Evolutionary conservation across 139 green algal genomes (phyloP).

Genomic region (Astrephomene gubernaculifera): DNA sequence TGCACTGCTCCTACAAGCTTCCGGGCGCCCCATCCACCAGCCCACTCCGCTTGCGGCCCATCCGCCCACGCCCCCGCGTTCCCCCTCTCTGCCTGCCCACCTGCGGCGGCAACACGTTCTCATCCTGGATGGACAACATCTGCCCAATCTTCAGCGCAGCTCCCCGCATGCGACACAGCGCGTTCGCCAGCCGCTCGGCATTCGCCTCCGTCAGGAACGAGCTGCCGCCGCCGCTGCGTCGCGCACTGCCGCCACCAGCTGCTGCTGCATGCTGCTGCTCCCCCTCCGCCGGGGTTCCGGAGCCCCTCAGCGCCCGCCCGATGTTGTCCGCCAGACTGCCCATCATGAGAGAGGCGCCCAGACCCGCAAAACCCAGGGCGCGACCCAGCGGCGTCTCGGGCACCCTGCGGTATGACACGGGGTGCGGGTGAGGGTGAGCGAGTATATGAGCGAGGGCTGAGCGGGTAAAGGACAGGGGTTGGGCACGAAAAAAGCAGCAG

Average conservation of each 20-base stretch:
- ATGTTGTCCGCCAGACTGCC: constrained; percentile 78
- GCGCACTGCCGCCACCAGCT: not conserved
- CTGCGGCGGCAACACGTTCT: constrained; percentile 88
- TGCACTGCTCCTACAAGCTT: no score
- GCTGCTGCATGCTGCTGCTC: not conserved
- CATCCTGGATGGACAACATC: constrained; percentile 98
- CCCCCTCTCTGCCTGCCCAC: no score
- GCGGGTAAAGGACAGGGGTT: no score
- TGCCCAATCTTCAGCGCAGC: constrained; percentile 97
- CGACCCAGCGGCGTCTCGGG: constrained; percentile 80
- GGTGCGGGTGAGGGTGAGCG: no score
- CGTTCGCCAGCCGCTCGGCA: constrained; percentile 90
- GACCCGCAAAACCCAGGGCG: constrained; percentile 85
- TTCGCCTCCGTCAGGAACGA: constrained; percentile 81
- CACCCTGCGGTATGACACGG: constrained; percentile 53
- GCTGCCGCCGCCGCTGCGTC: constrained; percentile 22
- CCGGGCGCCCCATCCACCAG: no score
- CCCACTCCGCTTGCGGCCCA: no score
- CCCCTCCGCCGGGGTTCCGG: no score
- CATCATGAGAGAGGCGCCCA: constrained; percentile 83
- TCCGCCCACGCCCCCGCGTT: no score
- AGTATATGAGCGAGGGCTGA: no score
- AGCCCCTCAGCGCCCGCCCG: constrained; percentile 33
- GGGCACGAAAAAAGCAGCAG: no score
- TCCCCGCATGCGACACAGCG: constrained; percentile 93